Conservation (phyloP, 164 flowering plant species). For the Tinospora cordifolia region DNA sequence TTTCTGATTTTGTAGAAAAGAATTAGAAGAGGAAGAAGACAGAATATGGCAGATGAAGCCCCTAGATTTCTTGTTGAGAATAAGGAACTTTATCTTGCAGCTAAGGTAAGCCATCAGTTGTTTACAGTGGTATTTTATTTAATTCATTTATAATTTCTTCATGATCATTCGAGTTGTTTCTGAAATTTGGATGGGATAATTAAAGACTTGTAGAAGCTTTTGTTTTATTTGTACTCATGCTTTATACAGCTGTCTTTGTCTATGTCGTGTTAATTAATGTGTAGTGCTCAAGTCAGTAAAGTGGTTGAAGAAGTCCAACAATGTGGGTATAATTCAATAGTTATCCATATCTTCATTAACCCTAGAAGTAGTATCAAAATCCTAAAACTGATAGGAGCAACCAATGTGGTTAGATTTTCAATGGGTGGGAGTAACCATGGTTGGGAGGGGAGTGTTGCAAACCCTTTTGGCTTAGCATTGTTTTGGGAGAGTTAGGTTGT, state of each 20-base stretch:
- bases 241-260: neutral
- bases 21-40: neutral
- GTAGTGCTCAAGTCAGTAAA: neutral
- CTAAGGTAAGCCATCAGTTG: conserved; percentile 4
- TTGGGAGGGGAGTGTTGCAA: too few species aligned
- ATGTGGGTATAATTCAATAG: neutral
- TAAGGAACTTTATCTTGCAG: conserved; percentile 30
- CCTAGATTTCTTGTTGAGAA: neutral
- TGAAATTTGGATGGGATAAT: neutral
- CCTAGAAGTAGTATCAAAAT: too few species aligned
- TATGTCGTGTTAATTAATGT: neutral
- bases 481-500: too few species aligned
- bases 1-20: conserved; percentile 15
- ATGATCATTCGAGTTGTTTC: neutral
- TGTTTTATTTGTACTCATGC: neutral
- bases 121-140: neutral
- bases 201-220: neutral
- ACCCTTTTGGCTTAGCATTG: too few species aligned
- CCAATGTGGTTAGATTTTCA: too few species aligned
- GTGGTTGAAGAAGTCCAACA: neutral
- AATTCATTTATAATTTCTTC: neutral
- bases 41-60: neutral
- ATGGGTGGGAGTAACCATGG: too few species aligned
- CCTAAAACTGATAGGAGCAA: too few species aligned
- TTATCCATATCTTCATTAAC: too few species aligned